Percentiles rank a stretch among this genome's conserved stretches.
phyloP scores from a whole-genome alignment of 441 rosid species.

The Gossypium gossypioides region DNA sequence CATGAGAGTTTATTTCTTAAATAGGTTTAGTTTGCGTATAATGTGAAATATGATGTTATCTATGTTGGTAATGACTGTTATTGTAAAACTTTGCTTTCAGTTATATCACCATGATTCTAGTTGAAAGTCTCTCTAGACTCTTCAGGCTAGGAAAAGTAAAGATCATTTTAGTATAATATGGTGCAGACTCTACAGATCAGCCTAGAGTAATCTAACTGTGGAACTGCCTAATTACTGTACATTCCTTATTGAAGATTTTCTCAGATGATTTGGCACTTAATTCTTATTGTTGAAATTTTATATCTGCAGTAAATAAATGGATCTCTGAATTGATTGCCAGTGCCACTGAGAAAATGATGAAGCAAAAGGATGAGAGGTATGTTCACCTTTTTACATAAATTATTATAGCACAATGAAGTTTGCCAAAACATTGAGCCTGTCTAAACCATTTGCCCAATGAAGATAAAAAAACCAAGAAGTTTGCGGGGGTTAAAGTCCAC shows the following conservation, averaged over 20 bases:
- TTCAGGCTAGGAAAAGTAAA: not conserved
- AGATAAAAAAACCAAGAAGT: not conserved
- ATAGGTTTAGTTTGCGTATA: not conserved
- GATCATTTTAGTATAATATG: not conserved
- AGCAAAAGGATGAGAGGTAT: slow-evolving; percentile 94
- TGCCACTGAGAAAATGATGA: slow-evolving; percentile 95
- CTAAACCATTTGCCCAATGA: not conserved
- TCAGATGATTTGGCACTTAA: not conserved
- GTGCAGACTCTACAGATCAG: not conserved
- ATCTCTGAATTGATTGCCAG: slow-evolving; percentile 73
- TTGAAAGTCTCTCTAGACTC: not conserved
- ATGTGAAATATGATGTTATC: not conserved
- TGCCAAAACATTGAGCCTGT: not conserved
- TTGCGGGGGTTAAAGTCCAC: not conserved
- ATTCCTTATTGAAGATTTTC: not conserved
- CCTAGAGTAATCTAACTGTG: not conserved
- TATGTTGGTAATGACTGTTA: not conserved
- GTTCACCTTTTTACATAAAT: not conserved
- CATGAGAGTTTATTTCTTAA: not conserved
- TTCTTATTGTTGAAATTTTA: slow-evolving; percentile 11
- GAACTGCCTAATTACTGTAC: not conserved
- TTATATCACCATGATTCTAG: not conserved
- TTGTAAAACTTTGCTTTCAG: not conserved
- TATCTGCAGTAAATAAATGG: slow-evolving; percentile 76
- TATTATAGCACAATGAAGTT: not conserved